phyloP scores from a whole-genome alignment of 163 green algal species.

The Scenedesmus sp. region DNA sequence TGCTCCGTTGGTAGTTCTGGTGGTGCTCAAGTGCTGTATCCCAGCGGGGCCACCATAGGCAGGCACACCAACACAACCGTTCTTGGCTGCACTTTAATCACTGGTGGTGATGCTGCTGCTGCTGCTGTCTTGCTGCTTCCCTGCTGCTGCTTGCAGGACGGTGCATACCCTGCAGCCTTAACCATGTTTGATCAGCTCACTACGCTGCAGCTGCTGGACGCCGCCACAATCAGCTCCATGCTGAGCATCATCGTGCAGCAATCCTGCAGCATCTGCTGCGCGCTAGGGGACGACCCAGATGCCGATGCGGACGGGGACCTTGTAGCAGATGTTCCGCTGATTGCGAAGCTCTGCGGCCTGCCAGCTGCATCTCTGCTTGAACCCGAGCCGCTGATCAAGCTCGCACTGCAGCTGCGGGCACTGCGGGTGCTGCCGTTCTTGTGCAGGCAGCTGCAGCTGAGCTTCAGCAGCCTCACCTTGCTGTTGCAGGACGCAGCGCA shows the following conservation, averaged over 20 bases:
- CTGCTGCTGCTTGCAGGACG: conserved; percentile 5
- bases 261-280: neutral
- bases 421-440: neutral
- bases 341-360: neutral
- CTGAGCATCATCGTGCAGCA: neutral
- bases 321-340: neutral
- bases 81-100: too few relatives aligned
- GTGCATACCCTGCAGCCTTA: neutral
- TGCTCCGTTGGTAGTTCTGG: too few relatives aligned
- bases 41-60: neutral
- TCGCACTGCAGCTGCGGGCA: neutral
- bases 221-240: neutral
- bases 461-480: neutral
- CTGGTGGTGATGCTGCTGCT: too few relatives aligned
- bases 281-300: neutral
- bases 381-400: neutral
- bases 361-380: neutral
- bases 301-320: neutral
- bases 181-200: neutral
- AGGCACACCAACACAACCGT: neutral
- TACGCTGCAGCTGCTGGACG: neutral
- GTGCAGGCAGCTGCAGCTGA: neutral
- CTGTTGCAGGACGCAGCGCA: neutral
- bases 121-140: neutral
- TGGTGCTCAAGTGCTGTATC: neutral